Evolutionary conservation across 768 basidiomycete genomes (phyloP), one percentile per base, ranked within the genome.

Genomic region (Pleurotus cornucopiae): DNA sequence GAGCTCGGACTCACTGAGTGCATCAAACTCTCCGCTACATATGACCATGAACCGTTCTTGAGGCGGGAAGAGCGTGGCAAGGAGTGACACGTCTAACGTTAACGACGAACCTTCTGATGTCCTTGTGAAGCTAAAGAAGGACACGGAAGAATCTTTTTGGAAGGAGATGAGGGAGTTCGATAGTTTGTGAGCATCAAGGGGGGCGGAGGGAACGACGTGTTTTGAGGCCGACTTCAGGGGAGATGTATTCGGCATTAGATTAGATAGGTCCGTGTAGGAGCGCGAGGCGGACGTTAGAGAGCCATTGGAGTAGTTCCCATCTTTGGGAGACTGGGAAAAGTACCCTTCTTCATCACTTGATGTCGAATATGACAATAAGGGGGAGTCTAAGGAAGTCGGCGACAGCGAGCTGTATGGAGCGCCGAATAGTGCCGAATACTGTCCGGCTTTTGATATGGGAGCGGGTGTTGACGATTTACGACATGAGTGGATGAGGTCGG

Each of bases 51-150:
- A 81, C 34, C 87, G 76, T 60, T 89, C 86, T 40, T 73, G 76
- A n/a, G 78, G 78, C 16, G 85, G 85, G 67, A 92, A 93, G 6
- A 91, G 69, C 37, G 81, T 73, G 12, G 88, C 82, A 7, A 93
- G 81, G 20, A 86, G 69, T 39, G 77, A 73, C 7, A 85, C 82
- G 52, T 88, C 87, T 3, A 89, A 83, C 2, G 88, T 89, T 51
- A 93, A 72, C 9, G 87, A 89, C 20, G 88, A 86, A 1, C 87
- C 87, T 67, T 91, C 90, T 18, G 76, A 69, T 5, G 89, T 90
- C 58, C 88, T 77, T 14, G 89, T 91, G 64, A 91, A 87, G 60
- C 83, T 88, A 69, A 91, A 85, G 71, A 93, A 91, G 2, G 88
- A 83, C n/a, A 85, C 76, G 21, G 40, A 55, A 40, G 41, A 45